Evolutionary conservation across 2,329 filamentous ascomycete genomes (phyloP).

Genomic region (Clarireedia homoeocarpa): DNA sequence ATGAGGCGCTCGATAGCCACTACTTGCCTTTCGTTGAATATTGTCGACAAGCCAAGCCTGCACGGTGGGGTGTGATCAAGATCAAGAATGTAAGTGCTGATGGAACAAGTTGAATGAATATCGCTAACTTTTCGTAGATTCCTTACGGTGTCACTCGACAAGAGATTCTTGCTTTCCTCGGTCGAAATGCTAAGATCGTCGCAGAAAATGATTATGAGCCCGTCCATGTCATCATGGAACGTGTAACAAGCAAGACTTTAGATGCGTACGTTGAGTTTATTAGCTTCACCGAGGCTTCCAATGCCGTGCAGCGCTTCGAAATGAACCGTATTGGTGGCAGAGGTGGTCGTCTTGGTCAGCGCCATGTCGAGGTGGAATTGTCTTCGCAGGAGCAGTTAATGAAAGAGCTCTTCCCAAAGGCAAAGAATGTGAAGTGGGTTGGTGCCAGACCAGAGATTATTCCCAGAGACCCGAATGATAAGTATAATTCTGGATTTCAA

Average conservation of each 20-base stretch:
- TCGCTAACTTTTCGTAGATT: constrained; percentile 35
- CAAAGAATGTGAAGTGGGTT: constrained; percentile 48
- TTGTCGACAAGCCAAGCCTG: constrained; percentile 22
- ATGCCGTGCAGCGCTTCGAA: constrained; percentile 42
- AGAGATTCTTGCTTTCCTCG: constrained; percentile 52
- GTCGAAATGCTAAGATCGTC: constrained; percentile 47
- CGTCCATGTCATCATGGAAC: constrained; percentile 58
- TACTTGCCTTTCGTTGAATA: constrained; percentile 32
- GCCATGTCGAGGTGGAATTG: constrained; percentile 48
- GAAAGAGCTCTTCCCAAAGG: constrained; percentile 53
- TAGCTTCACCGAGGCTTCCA: constrained; percentile 44
- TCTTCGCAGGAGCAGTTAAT: constrained; percentile 50
- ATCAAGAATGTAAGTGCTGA: constrained; percentile 31
- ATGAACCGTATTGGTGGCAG: constrained; percentile 32
- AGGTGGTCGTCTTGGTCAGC: constrained; percentile 45
- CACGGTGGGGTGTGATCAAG: constrained; percentile 29
- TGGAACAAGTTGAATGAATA: not conserved
- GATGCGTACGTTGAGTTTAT: constrained; percentile 54
- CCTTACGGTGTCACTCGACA: constrained; percentile 45
- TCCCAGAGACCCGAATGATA: constrained; percentile 30
- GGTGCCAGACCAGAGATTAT: constrained; percentile 37
- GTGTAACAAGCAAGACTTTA: constrained; percentile 53
- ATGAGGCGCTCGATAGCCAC: constrained; percentile 22
- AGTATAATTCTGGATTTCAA: constrained; percentile 45
- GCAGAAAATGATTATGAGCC: constrained; percentile 45